Percentiles rank a stretch among this genome's conserved stretches.
phyloP scores from a whole-genome alignment of 768 basidiomycete species.

The Termitomyces sp. region DNA sequence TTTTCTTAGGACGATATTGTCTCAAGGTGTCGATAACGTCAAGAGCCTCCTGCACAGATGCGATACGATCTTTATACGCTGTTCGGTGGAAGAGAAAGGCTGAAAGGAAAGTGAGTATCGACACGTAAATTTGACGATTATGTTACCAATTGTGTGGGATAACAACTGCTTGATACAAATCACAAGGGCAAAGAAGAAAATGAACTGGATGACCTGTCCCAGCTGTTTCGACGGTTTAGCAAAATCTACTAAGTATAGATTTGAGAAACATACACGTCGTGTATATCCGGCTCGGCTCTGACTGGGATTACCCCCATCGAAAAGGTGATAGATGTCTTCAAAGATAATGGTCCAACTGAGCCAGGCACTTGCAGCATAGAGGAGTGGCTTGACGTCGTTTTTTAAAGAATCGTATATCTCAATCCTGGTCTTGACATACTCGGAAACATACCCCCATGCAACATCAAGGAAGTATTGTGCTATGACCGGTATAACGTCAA shows the following conservation, averaged over 20 bases:
- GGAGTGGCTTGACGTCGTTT: conserved; percentile 60
- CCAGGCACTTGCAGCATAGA: conserved; percentile 69
- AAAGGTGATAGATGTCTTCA: conserved; percentile 53
- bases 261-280: conserved; percentile 33
- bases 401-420: conserved; percentile 71
- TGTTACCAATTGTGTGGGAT: conserved; percentile 54
- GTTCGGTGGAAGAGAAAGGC: conserved; percentile 76
- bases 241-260: not conserved
- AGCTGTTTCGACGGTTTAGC: conserved; percentile 26
- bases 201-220: conserved; percentile 60
- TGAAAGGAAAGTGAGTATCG: conserved; percentile 7
- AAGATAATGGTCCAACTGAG: conserved; percentile 76
- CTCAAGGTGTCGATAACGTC: conserved; percentile 62
- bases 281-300: conserved; percentile 59
- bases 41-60: conserved; percentile 47
- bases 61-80: conserved; percentile 69
- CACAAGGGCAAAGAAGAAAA: conserved; percentile 71
- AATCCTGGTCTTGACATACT: conserved; percentile 55
- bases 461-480: conserved; percentile 46
- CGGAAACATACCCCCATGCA: conserved; percentile 74
- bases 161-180: conserved; percentile 61
- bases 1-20: conserved; percentile 50
- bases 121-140: not conserved
- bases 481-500: conserved; percentile 61
- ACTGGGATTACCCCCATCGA: conserved; percentile 30